Evolutionary conservation across 768 basidiomycete genomes (phyloP).

Genomic region (Dioszegia aurantiaca): DNA sequence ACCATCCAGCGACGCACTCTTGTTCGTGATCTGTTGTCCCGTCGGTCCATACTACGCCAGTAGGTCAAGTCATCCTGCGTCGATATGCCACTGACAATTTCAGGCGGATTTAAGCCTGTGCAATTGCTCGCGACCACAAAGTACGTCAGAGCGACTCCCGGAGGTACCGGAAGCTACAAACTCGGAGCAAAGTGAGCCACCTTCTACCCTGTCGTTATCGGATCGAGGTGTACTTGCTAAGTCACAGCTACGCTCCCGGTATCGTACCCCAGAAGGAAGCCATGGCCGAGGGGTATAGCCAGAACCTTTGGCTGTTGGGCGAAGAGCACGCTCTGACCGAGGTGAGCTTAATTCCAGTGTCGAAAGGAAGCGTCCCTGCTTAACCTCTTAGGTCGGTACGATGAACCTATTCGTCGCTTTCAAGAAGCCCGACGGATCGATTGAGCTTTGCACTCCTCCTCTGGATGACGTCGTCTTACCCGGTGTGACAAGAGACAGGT

Average conservation of each 20-base stretch:
- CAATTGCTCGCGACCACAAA: conserved; percentile 81
- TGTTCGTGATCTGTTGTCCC: conserved; percentile 72
- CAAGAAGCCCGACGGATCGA: conserved; percentile 62
- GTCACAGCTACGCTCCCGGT: conserved; percentile 69
- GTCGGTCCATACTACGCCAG: conserved; percentile 67
- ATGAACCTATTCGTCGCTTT: conserved; percentile 80
- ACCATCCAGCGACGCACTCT: conserved; percentile 73
- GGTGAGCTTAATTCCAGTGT: conserved; percentile 34
- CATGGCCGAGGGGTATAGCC: conserved; percentile 66
- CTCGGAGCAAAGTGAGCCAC: conserved; percentile 57
- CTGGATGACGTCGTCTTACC: conserved; percentile 89
- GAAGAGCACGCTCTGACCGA: conserved; percentile 60
- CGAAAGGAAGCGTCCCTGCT: not conserved
- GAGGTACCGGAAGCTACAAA: conserved; percentile 88
- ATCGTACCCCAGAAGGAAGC: conserved; percentile 73
- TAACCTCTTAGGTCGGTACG: conserved; percentile 59
- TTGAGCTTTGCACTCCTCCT: conserved; percentile 82
- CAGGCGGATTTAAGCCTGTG: conserved; percentile 80
- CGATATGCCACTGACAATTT: conserved; percentile 21
- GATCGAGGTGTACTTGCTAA: not conserved
- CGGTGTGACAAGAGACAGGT: conserved; percentile 82
- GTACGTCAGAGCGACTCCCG: conserved; percentile 78
- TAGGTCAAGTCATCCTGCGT: conserved; percentile 18
- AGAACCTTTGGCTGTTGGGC: conserved; percentile 75
- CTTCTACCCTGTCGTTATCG: not conserved